Percentiles rank a stretch among this genome's conserved stretches.
Evolutionary conservation across 2,329 filamentous ascomycete genomes (phyloP).

Genomic region (Aspergillus sp.): DNA sequence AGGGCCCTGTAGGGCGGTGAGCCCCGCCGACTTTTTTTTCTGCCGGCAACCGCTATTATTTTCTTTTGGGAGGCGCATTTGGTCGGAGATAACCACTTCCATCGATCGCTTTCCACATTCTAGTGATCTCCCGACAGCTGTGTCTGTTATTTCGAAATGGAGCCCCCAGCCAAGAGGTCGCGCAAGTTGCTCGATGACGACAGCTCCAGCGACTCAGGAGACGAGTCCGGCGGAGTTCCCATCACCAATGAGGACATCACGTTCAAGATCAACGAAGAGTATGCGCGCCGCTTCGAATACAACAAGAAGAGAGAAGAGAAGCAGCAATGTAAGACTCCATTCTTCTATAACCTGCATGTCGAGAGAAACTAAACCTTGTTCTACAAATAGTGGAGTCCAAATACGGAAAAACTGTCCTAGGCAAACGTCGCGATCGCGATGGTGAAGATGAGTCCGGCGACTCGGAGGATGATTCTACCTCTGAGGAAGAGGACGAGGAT

Average conservation of each 20-base stretch:
- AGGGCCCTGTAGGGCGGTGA: conserved; percentile 27
- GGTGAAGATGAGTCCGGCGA: conserved; percentile 52
- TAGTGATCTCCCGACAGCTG: not conserved
- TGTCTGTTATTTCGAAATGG: conserved; percentile 30
- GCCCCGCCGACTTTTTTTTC: conserved; percentile 30
- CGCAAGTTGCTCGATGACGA: conserved; percentile 45
- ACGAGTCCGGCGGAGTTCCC: conserved; percentile 45
- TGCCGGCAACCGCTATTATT: conserved; percentile 28
- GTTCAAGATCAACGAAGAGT: conserved; percentile 88
- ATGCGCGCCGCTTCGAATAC: conserved; percentile 85
- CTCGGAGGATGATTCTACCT: conserved; percentile 67
- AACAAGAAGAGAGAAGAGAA: conserved; percentile 96
- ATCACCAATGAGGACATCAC: conserved; percentile 35
- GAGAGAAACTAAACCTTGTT: conserved; percentile 1
- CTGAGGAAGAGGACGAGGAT: conserved; percentile 85
- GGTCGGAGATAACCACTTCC: not conserved
- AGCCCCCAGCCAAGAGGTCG: conserved; percentile 45
- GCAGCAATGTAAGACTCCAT: conserved; percentile 51
- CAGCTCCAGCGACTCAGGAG: conserved; percentile 42
- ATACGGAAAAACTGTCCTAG: conserved; percentile 57
- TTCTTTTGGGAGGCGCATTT: conserved; percentile 7
- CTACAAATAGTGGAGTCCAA: conserved; percentile 77
- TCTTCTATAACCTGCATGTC: not conserved
- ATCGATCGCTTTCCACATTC: not conserved
- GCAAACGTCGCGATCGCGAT: conserved; percentile 39